These are phyloP conservation scores for Phycomyces nitens DNA, from an alignment of 192 early-diverging fungal species.

Conservation along the genomic window DNA sequence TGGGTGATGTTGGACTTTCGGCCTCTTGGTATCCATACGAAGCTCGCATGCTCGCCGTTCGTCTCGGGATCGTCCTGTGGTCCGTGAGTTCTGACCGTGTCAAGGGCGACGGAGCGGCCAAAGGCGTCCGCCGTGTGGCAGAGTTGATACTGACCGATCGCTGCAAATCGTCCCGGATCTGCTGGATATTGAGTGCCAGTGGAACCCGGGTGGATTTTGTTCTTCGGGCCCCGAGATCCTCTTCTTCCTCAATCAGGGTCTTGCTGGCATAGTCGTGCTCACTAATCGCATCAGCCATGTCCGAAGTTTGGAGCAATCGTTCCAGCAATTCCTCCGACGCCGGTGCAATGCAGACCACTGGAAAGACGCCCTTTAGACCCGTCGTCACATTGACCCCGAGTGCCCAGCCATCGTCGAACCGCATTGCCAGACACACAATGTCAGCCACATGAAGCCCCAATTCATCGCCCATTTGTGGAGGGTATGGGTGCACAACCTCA, in stretches of 20 bases:
- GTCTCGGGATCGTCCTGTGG: slow-evolving; percentile 13
- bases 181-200: slow-evolving; percentile 7
- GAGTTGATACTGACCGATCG: slow-evolving; percentile 8
- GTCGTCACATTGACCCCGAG: slow-evolving; percentile 75
- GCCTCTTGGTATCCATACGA: slow-evolving; percentile 11
- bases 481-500: slow-evolving; percentile 49
- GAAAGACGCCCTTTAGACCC: slow-evolving; percentile 75
- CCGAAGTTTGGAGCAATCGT: slow-evolving; percentile 16
- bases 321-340: slow-evolving; percentile 19
- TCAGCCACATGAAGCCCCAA: slow-evolving; percentile 69
- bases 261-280: slow-evolving; percentile 9
- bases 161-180: slow-evolving; percentile 10
- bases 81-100: slow-evolving; percentile 3
- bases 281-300: background rate
- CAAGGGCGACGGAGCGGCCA: background rate
- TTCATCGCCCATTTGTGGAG: slow-evolving; percentile 72
- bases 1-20: slow-evolving; percentile 13
- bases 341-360: slow-evolving; percentile 66
- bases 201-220: no score
- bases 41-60: slow-evolving; percentile 13
- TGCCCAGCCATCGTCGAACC: slow-evolving; percentile 91
- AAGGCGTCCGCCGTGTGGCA: background rate
- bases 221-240: background rate
- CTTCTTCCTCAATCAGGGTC: slow-evolving; percentile 8
- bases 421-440: slow-evolving; percentile 62